phyloP scores from a whole-genome alignment of 192 early-diverging fungal species.

The Coemansia sp. region DNA sequence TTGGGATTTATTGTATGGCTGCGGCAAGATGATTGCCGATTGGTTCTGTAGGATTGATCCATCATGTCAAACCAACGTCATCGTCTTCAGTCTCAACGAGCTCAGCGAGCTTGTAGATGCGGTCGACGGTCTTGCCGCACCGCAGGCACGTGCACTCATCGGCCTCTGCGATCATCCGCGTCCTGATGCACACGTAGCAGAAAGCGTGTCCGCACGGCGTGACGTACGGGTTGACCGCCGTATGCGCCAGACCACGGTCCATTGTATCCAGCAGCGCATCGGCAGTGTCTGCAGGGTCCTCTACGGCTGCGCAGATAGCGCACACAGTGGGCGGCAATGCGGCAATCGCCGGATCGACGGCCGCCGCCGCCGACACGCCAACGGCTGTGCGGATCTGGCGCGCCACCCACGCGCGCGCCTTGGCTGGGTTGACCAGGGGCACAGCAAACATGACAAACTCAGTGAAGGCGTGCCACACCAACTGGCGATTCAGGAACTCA shows the following conservation, averaged over 20 bases:
- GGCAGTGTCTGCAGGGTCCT: background rate
- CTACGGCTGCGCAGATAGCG: slow-evolving; percentile 65
- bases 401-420: slow-evolving; percentile 37
- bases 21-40: no score
- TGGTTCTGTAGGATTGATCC: no score
- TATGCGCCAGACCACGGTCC: slow-evolving; percentile 21
- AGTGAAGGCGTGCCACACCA: slow-evolving; percentile 92
- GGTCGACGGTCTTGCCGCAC: slow-evolving; percentile 67
- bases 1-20: no score
- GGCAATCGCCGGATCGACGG: slow-evolving; percentile 30
- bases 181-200: slow-evolving; percentile 91
- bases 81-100: background rate
- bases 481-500: slow-evolving; percentile 91
- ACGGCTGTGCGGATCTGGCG: slow-evolving; percentile 29
- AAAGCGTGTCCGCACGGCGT: slow-evolving; percentile 83
- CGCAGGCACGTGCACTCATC: slow-evolving; percentile 74
- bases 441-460: slow-evolving; percentile 88
- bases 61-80: background rate
- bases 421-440: slow-evolving; percentile 69
- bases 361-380: slow-evolving; percentile 54
- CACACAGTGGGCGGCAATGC: slow-evolving; percentile 69
- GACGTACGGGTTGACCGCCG: slow-evolving; percentile 66
- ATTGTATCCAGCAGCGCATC: no score
- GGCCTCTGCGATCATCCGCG: slow-evolving; percentile 69
- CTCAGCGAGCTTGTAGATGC: slow-evolving; percentile 46